Evolutionary conservation across 257 asterid genomes (phyloP).

Genomic region (Cruciata laevipes): DNA sequence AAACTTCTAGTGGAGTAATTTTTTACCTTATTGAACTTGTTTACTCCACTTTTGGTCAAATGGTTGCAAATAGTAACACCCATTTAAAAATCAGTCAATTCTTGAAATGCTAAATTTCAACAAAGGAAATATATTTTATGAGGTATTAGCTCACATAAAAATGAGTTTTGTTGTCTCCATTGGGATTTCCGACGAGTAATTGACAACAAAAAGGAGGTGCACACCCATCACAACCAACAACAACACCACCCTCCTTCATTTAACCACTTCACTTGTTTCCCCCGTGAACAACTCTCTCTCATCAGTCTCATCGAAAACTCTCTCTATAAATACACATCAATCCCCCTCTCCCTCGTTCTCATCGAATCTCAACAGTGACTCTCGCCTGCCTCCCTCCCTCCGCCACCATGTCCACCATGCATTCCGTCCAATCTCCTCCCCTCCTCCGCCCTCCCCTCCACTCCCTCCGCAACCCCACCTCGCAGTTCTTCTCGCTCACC

Average conservation of each 20-base stretch:
- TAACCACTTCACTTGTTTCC: conserved; percentile 2
- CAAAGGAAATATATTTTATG: no score
- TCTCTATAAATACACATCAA: background rate
- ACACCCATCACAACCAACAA: background rate
- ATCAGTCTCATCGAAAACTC: background rate
- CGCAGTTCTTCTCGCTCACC: conserved; percentile 19
- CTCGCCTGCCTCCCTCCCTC: background rate
- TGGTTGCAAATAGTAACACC: no score
- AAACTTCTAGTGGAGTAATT: no score
- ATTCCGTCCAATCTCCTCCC: conserved; percentile 27
- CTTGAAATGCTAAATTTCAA: no score
- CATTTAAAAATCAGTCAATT: no score
- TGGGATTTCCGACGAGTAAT: background rate
- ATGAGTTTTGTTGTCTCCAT: background rate
- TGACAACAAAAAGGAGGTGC: background rate
- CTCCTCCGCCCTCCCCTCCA: conserved; percentile 36
- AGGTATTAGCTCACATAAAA: background rate
- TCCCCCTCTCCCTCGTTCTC: conserved; percentile 11
- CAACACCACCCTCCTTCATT: background rate
- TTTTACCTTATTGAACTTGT: no score
- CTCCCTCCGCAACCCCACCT: conserved; percentile 28
- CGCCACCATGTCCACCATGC: conserved; percentile 25
- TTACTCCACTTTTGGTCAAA: no score
- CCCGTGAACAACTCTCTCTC: background rate
- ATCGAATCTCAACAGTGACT: conserved; percentile 13